Base-by-base conservation (phyloP, 345 rosid genomes). In the Rhizophora apiculata region DNA sequence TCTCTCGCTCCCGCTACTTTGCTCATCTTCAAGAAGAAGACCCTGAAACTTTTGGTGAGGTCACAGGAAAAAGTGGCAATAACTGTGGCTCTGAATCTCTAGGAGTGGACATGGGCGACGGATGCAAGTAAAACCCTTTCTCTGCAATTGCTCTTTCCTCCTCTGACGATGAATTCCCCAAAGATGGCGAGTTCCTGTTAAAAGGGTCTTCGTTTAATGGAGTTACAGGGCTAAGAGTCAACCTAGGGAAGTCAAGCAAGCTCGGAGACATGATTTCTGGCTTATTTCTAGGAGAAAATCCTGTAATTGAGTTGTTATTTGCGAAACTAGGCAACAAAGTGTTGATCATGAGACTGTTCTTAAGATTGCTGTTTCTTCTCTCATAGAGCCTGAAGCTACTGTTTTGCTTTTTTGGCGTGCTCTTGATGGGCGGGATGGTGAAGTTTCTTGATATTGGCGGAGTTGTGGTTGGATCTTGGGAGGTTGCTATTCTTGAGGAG, bases 241-340 rank as follows among this genome's bases (percentile, higher is more conserved):
- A 89, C 73, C 85, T 92, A 0, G 99, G 98, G 75, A 95, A 95
- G 30, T 92, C 96, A 60, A 95, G 96, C 87, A 89, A 73, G 75
- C 96, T 90, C 13, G 99, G 99, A 16, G 99, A 95, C 78, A 92
- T 65, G 79, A 92, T 85, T 80, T 92, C 99, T 2, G 69, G 73
- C 63, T 68, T 69, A 34, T 84, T 86, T 59, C 91, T 79, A 7
- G 96, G 93, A 24, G 96, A 90, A 80, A 86, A 83, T 63, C 83
- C 79, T 8, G 67, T 13, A 54, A 65, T 32, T 0, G 60, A 8
- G 58, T 31, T 62, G 43, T 26, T 53, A 39, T 48, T 72, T 2
- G 82, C 80, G 72, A 73, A 68, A 55, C 63, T 70, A 5, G 88
- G 89, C 72, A 88, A 52, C 67, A 89, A 80, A 43, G 96, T 90